Evolutionary conservation across 2,329 filamentous ascomycete species (phyloP), one percentile per base, ranked within the genome.

Genomic region (Pyrenophora tritici-repentis): DNA sequence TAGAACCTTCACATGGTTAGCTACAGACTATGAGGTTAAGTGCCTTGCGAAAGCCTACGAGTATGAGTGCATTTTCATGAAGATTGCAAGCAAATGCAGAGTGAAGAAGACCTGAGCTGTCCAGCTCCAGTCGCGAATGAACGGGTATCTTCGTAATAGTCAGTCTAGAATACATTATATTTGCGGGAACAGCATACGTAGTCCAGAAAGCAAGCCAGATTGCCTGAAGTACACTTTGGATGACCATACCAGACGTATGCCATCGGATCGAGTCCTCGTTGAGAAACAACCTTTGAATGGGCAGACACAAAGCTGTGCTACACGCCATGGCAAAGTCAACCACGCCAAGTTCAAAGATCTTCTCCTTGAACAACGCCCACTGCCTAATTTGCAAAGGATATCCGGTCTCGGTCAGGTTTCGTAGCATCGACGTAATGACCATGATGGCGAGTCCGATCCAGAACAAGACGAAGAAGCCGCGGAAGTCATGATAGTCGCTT

Each of bases 51-150:
- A 16, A 6, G 42, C 69, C 17, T 55, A 73, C 68, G 91, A 89
- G 69, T 96, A 99, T 5, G 92, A 97, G 73, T 99, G 94, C 86
- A 97, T 94, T 80, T 99, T 99, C 94, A 99, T 99, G 42, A 97
- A 85, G 16, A 99, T 81, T 6, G 90, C 88, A 75, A 99, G 85
- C 36, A 91, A 88, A 74, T 99, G 94, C 29, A 99, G 80, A 9
- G 92, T 88, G 63, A 99, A 84, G 73, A 95, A 99, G 33, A 99
- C 94, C 70, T 97, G 94, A 2, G 93, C 87, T 0, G 94, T 99
- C 94, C 94, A 99, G 2, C 91, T 90, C 94, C 94, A 99, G 43
- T 88, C 82, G 7, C 95, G 80, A 62, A 87, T 74, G 60, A 97
- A 97, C 0, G 94, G 94, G 68, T 91, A 85, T 48, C 81, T 83